Percentiles rank a stretch among this genome's conserved stretches.
Conservation (phyloP, 805 yeast genomes). For the Starmerella bacillaris region DNA sequence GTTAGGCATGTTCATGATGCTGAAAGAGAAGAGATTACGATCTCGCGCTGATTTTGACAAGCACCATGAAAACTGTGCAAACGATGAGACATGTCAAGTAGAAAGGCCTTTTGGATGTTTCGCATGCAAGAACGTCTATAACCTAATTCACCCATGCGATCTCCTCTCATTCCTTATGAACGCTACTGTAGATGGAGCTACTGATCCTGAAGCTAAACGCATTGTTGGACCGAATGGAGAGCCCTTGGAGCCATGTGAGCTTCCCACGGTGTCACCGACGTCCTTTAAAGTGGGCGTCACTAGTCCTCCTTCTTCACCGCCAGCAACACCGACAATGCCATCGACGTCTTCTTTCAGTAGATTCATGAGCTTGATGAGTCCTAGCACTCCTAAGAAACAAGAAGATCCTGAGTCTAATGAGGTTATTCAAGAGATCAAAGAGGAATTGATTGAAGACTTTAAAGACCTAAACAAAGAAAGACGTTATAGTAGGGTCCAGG, state of each 20-base stretch:
- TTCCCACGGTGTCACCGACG: constrained; percentile 6
- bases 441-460: background rate
- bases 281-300: background rate
- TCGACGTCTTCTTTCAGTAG: background rate
- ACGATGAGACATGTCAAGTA: background rate
- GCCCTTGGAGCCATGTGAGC: constrained; percentile 17
- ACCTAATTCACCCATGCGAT: constrained; percentile 76
- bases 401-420: background rate
- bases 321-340: background rate
- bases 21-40: constrained; percentile 8
- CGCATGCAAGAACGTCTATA: constrained; percentile 53
- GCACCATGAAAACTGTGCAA: background rate
- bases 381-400: background rate
- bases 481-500: background rate
- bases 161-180: constrained; percentile 80
- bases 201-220: background rate
- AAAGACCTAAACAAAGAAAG: background rate
- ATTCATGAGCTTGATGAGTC: background rate
- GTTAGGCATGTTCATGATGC: constrained; percentile 16
- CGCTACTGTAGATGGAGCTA: constrained; percentile 43
- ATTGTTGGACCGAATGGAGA: constrained; percentile 12
- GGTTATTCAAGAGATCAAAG: background rate
- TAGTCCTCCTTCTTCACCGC: background rate
- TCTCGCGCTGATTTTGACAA: constrained; percentile 8
- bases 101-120: constrained; percentile 31